Evolutionary conservation across 2,329 filamentous ascomycete species (phyloP), one percentile per base, ranked within the genome.

Genomic region (Cryoendolithus antarcticus): DNA sequence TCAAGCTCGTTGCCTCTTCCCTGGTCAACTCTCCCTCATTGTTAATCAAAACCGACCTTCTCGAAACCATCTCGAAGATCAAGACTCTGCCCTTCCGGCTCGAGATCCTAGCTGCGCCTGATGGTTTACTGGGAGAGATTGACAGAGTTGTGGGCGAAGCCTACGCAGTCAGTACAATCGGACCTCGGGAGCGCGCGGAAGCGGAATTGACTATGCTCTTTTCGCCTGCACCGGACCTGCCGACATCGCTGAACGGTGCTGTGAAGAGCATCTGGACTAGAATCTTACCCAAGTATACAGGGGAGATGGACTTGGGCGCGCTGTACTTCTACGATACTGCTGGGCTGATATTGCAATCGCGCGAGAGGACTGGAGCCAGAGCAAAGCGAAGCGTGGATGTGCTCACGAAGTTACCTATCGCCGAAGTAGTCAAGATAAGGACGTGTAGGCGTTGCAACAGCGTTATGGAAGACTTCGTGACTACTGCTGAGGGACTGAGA

Each of bases 311-410:
- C 47, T 70, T 75, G 24, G 72, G 78, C 8, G 71, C 71, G 44
- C 67, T 93, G 36, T 83, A 82, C 61, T 82, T 86, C 59, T 74
- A 75, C 35, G 75, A 91, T 54, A 84, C 78, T 40, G 69, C 68
- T 36, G 72, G 83, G 55, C 66, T 91, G 15, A 19, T 19, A 5
- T 19, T 19, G 15, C 15, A 19, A 19, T 19, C 15, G 8, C 80
- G 81, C 4, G 65, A 85, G 9, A 69, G 31, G 13, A 11, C 37
- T 10, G 32, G 42, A 15, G 32, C 29, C 9, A 30, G 15, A 19
- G 15, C 15, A 19, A 63, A 66, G 24, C 70, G 77, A 52, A 67
- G 80, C 15, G 65, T 70, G 7, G 75, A 77, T 52, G 66, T 74
- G 21, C 59, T 76, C 29, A 67, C 70, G 54, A 77, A 71, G 61